Evolutionary conservation across 805 yeast species (phyloP), one percentile per base, ranked within the genome.

Genomic region (Myxozyma nipponensis): DNA sequence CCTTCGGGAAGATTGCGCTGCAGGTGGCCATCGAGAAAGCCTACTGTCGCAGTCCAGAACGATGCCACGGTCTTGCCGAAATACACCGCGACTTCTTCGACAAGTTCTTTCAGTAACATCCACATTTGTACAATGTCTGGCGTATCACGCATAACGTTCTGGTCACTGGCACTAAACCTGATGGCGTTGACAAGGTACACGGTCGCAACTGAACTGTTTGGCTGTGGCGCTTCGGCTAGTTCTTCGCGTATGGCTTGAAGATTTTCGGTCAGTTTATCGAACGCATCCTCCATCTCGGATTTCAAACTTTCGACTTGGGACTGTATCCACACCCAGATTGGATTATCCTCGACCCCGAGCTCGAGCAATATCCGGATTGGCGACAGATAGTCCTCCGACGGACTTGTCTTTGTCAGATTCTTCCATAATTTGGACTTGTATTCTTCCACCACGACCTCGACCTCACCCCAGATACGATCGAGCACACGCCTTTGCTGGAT

Each of bases 341-440:
- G 91, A 62, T 80, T 83, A 49, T 78, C 82, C 41, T 71, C 75
- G 1, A 77, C 74, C n/a, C 82, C 84, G 30, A 85, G 68, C 54
- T 83, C 86, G 40, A 82, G 65, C 30, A 84, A 68, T 56, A 76
- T 77, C n/a, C 75, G 35, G 25, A 55, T 52, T 4, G 39, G 37
- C 7, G 32, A 17, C 9, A 55, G 34, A 18, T 45, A 47, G 18
- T 39, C 66, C 19, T 64, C 66, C 21, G 69, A 68, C 1, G 67
- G 60, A 3, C 62, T 49, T 1, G 72, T 48, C 5, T 54, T 44
- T 24, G 63, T 57, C 40, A 84, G 69, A 39, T 69, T 67, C 17
- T 70, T 68, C 83, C 85, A 81, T n/a, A 78, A 63, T 25, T 70
- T 69, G 42, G 69, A 69, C 60, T 79, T 77, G 65, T 84, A 84